Percentiles rank a stretch among this genome's conserved stretches.
These are phyloP conservation scores for Fusarium zealandicum DNA, from an alignment of 2,329 filamentous ascomycete species.

Conservation along the genomic window DNA sequence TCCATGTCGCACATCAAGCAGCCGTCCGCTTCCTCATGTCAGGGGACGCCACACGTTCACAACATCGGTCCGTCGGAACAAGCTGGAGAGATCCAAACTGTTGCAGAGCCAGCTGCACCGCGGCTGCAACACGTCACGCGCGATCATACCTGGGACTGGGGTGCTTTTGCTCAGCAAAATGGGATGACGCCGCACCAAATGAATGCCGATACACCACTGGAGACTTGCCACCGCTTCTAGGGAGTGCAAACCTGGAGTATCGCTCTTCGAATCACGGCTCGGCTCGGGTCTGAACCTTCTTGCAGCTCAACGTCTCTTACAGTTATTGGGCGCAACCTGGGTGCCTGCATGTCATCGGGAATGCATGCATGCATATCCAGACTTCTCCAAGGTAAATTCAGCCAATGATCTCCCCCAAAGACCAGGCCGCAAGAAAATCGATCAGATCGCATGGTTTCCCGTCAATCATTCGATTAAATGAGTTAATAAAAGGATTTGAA, in stretches of 20 bases:
- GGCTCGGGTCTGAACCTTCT: too few relatives aligned
- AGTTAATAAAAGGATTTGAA: too few relatives aligned
- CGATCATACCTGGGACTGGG: neutral
- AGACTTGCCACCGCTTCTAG: too few relatives aligned
- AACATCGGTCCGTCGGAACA: neutral
- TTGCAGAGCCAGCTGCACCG: conserved; percentile 10
- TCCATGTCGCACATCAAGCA: neutral
- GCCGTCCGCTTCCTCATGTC: neutral
- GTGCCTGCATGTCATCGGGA: neutral
- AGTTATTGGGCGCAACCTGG: neutral
- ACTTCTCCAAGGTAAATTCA: too few relatives aligned
- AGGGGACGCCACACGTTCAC: conserved; percentile 13
- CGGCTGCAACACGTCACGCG: conserved; percentile 23
- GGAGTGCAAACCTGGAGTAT: too few relatives aligned
- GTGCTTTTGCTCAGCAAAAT: neutral
- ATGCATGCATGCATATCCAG: conserved; percentile 1
- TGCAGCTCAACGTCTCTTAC: neutral
- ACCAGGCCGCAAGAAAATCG: neutral
- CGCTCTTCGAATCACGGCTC: too few relatives aligned
- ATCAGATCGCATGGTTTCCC: neutral
- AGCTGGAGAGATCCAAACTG: conserved; percentile 3
- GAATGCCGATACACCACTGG: too few relatives aligned
- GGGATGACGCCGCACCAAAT: too few relatives aligned
- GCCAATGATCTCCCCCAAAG: neutral
- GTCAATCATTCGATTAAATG: neutral